Evolutionary conservation across 2,329 filamentous ascomycete species (phyloP).

Genomic region (Trichoderma sp.): DNA sequence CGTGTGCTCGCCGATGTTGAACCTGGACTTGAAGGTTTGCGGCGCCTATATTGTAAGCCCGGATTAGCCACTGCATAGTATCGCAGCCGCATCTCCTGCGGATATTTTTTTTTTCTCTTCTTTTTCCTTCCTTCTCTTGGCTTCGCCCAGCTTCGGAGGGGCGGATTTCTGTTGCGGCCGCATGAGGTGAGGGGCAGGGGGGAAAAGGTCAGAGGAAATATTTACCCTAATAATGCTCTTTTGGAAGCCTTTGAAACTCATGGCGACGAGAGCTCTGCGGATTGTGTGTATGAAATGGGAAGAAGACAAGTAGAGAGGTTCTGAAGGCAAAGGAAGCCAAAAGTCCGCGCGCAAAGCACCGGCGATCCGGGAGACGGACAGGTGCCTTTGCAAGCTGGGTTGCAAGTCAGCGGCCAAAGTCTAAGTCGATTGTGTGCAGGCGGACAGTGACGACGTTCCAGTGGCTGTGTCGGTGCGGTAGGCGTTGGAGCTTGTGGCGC

Average conservation of each 20-base stretch:
- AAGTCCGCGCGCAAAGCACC: slow-evolving; percentile 26
- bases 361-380: slow-evolving; percentile 25
- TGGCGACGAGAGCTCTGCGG: slow-evolving; percentile 46
- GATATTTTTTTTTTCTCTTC: neutral
- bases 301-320: neutral
- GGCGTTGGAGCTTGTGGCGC: slow-evolving; percentile 16
- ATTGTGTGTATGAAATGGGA: slow-evolving; percentile 4
- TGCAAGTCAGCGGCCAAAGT: slow-evolving; percentile 14
- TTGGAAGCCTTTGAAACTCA: slow-evolving; percentile 97
- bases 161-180: slow-evolving; percentile 29
- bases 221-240: slow-evolving; percentile 84
- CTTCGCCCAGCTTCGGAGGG: slow-evolving; percentile 22
- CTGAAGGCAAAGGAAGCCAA: neutral
- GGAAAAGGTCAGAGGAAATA: slow-evolving; percentile 37
- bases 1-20: slow-evolving; percentile 94
- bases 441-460: slow-evolving; percentile 40
- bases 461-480: slow-evolving; percentile 33
- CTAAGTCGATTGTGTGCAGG: slow-evolving; percentile 20
- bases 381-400: slow-evolving; percentile 18
- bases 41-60: slow-evolving; percentile 63
- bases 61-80: slow-evolving; percentile 5
- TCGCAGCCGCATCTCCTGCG: neutral
- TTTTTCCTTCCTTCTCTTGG: neutral
- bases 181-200: slow-evolving; percentile 40
- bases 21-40: slow-evolving; percentile 86